Evolutionary conservation across 2,329 filamentous ascomycete species (phyloP).

Genomic region (Clonostachys byssicola): DNA sequence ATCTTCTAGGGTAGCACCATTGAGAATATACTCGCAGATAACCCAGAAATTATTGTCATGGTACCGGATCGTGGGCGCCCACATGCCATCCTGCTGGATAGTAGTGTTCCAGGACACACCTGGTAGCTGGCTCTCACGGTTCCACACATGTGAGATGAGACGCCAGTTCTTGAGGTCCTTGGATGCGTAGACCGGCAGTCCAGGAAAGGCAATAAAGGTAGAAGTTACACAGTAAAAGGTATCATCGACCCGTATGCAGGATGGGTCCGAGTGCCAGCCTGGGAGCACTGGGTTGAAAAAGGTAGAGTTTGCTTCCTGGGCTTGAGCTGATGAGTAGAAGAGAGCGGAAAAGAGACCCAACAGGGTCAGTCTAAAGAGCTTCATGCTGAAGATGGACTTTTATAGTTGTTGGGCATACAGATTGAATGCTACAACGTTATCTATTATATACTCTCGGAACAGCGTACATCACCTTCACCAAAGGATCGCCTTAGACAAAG

Average conservation of each 20-base stretch:
- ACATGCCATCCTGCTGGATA: conserved; percentile 27
- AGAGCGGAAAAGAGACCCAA: too few species aligned
- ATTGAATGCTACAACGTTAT: too few species aligned
- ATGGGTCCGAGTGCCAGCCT: conserved; percentile 44
- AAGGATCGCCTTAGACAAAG: too few species aligned
- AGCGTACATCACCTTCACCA: too few species aligned
- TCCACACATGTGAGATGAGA: conserved; percentile 17
- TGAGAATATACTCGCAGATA: conserved; percentile 17
- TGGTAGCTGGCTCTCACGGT: conserved; percentile 32
- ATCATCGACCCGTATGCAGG: conserved; percentile 32
- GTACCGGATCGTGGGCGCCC: conserved; percentile 40
- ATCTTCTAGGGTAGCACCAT: neutral
- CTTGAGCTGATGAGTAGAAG: too few species aligned
- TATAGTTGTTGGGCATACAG: too few species aligned
- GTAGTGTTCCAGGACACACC: conserved; percentile 11
- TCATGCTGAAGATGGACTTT: too few species aligned
- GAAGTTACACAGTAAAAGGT: conserved; percentile 48
- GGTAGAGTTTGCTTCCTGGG: conserved; percentile 4
- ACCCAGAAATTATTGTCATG: conserved; percentile 37
- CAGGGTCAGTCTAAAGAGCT: too few species aligned
- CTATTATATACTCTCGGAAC: too few species aligned
- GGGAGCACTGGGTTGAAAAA: conserved; percentile 38
- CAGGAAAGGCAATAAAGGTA: conserved; percentile 46
- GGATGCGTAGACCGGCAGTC: conserved; percentile 46
- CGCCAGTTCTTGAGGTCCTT: conserved; percentile 45